Base-by-base conservation (phyloP, 108 stramenopile genomes). In the Fistulifera solaris region DNA sequence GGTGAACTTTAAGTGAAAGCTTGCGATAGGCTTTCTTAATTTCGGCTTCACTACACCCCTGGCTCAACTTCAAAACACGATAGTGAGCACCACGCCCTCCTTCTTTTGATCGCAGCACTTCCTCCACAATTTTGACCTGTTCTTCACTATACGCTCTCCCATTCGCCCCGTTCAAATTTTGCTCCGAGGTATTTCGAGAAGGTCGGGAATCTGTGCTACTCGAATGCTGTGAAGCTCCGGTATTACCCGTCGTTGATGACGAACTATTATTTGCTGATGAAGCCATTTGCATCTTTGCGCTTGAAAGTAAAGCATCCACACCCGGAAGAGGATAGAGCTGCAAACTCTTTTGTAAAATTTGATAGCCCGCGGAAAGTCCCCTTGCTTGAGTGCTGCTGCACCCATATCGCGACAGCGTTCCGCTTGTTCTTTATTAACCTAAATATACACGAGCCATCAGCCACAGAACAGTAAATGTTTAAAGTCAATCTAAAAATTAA, bases 21-120 rank as follows among this genome's bases (percentile, higher is more conserved):
- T 91, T 93, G 10, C 91, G 76, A 58, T 94, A 96, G 0, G 93
- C 93, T 65, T 80, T 86, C 67, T 96, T 96, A 14, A 94, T 71
- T 27, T 81, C 84, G 28, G 65, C 66, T 18, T 92, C 93, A 18
- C 68, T 69, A 6, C 82, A 78, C 26, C 59, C 66, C 24, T 54
- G 35, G 23, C 42, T 27, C 21, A 96, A 56, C 1, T 84, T 85
- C 12, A 96, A 70, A 0, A 92, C 82, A 13, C 79, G 74, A 58
- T 93, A 96, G 70, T 97, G 95, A 15, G 93, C 85, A 38, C 82
- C 82, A n/a, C 78, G 58, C 1, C 87, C 85, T 18, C 80, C 81
- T 59, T 81, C 73, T 61, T 79, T 80, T 26, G 86, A 69, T 48
- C 51, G 65, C 10, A 89, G 58, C 5, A 89, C 72, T 40, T 79